Base-by-base conservation (phyloP, 768 basidiomycete genomes). In the Chlorophyllum brunneum region DNA sequence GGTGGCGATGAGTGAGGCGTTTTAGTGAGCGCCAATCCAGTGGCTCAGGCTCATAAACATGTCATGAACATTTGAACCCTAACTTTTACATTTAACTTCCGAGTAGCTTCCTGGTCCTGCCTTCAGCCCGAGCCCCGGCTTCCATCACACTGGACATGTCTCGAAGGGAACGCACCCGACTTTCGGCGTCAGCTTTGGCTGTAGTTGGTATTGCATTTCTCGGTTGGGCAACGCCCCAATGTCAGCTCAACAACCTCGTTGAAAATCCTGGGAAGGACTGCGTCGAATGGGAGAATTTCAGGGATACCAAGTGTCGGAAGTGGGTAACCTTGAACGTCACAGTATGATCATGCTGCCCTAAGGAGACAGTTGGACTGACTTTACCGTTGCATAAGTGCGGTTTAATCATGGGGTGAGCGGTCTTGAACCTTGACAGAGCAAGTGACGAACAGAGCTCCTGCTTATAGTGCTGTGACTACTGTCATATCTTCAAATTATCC, bases 241-340 rank as follows among this genome's bases (percentile, higher is more conserved):
- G 15, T 5, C 27, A 29, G 18, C 43, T 45, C 29, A 22, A 23
- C 11, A 16, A 11, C 5, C 43, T 45, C 20, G 7, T 22, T 8
- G 43, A 45, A 18, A 33, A 29, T 18, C 41, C 41, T 26, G 41
- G 41, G 13, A 6, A n/a, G 23, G n/a, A 43, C 24, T 45, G 11
- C 29, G 43, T 31, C 16, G 29, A 45, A 45, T 45, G 43, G 43
- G 43, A 45, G 13, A 6, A 7, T 15, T 45, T 33, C 29, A 45
- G 43, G 31, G 43, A 45, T 33, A 30, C 29, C 8, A 45, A 22
- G 16, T 45, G 43, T 13, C 30, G 43, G 16, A 45, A 45, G 26
- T 45, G 43, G 43, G 43, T 45, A 16, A 45, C 27, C 27, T 45
- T 45, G 27, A 45, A 20, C 30, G 13, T 45, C 20, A 45, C 30